Percentiles rank a stretch among this genome's conserved stretches.
Conservation (phyloP, 208 protist species). For the Leishmania tropica region DNA sequence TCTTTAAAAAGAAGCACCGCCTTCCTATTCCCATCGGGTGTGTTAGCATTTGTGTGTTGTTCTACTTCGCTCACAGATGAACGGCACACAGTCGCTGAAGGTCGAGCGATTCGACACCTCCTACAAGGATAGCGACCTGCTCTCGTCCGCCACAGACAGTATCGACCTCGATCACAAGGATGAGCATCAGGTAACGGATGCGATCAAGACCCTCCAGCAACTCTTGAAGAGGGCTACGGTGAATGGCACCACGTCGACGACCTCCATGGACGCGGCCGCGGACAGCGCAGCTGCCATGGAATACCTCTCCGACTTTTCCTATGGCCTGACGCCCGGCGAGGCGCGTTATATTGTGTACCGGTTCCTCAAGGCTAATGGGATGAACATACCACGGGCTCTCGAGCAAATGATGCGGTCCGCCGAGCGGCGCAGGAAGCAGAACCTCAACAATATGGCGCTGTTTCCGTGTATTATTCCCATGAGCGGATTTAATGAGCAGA, state of each 20-base stretch:
- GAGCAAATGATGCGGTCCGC: constrained; percentile 30
- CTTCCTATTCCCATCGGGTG: background rate
- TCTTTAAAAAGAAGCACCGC: background rate
- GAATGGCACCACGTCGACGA: background rate
- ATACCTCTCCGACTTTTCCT: constrained; percentile 32
- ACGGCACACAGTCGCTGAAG: background rate
- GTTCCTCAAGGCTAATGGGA: constrained; percentile 44
- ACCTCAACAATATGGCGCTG: constrained; percentile 54
- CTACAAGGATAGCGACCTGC: constrained; percentile 16
- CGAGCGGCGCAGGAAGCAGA: constrained; percentile 50
- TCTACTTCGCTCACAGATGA: background rate
- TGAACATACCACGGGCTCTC: constrained; percentile 34
- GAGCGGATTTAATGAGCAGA: constrained; percentile 48
- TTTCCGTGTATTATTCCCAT: constrained; percentile 63
- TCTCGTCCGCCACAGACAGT: constrained; percentile 18
- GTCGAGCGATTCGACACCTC: background rate
- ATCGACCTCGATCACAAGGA: constrained; percentile 7
- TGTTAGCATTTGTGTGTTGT: background rate
- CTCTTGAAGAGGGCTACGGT: background rate
- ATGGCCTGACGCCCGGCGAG: constrained; percentile 31
- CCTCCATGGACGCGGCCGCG: background rate
- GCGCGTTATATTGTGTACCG: constrained; percentile 40
- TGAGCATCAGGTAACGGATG: constrained; percentile 11
- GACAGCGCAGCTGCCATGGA: background rate
- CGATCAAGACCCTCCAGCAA: constrained; percentile 17